These are phyloP conservation scores for Aspergillus intermedius DNA, from an alignment of 2,329 filamentous ascomycete genomes.

Conservation along the genomic window DNA sequence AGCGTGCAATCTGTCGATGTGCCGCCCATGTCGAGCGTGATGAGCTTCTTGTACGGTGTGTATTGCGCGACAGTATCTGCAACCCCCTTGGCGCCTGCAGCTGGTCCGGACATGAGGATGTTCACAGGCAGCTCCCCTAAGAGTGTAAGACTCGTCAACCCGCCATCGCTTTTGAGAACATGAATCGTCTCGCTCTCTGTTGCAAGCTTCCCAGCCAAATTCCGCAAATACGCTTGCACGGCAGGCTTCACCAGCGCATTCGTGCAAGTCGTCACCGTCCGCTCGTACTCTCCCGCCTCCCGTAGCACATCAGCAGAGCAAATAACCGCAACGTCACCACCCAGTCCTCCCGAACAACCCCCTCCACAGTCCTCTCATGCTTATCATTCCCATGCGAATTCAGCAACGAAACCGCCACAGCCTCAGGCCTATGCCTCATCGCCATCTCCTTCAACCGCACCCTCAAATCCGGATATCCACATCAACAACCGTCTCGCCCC, in stretches of 20 bases:
- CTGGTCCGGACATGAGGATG: conserved; percentile 46
- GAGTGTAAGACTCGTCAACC: conserved; percentile 40
- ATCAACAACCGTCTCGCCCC: conserved; percentile 35
- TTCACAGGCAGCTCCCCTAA: conserved; percentile 44
- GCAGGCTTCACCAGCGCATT: conserved; percentile 46
- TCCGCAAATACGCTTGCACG: conserved; percentile 41
- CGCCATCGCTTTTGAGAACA: conserved; percentile 46
- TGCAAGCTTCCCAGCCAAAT: conserved; percentile 34
- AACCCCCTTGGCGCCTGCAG: conserved; percentile 46
- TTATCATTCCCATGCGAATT: conserved; percentile 42
- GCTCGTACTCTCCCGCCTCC: conserved; percentile 46
- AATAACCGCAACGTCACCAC: conserved; percentile 38
- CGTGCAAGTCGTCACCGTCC: conserved; percentile 43
- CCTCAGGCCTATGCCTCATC: conserved; percentile 38
- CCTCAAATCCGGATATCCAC: conserved; percentile 37
- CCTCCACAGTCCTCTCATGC: conserved; percentile 37
- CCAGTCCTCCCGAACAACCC: conserved; percentile 38
- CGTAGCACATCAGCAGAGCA: conserved; percentile 43
- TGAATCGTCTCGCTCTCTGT: conserved; percentile 41
- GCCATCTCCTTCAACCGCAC: conserved; percentile 33
- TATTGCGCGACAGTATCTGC: conserved; percentile 42
- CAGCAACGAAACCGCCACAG: conserved; percentile 42
- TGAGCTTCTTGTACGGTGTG: conserved; percentile 44
- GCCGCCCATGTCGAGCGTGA: conserved; percentile 48
- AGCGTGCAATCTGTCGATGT: conserved; percentile 46